Conservation (phyloP, 306 rosid genomes). For the Dalbergia cochinchinensis region DNA sequence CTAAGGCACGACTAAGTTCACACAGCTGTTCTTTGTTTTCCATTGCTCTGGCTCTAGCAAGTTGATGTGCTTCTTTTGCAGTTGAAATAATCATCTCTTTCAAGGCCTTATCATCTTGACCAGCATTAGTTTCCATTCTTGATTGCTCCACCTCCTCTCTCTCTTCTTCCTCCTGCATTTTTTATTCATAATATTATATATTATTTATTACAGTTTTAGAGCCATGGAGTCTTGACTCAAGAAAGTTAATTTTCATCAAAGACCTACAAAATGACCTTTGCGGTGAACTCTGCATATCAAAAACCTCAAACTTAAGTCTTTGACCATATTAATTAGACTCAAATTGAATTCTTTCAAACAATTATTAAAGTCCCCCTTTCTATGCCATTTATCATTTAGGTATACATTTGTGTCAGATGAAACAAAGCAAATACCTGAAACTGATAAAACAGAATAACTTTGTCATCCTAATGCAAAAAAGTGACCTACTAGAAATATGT, state of each 20-base stretch:
- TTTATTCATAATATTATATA: constrained; percentile 23
- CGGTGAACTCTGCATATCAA: constrained; percentile 34
- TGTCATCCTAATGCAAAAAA: constrained; percentile 43
- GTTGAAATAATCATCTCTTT: constrained; percentile 82
- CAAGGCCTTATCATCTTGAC: constrained; percentile 73
- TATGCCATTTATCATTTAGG: constrained; percentile 13
- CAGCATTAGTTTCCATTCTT: constrained; percentile 60
- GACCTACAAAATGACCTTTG: constrained; percentile 30
- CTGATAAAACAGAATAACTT: constrained; percentile 36
- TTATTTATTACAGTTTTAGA: neutral
- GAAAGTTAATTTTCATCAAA: constrained; percentile 32
- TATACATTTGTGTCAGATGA: constrained; percentile 11
- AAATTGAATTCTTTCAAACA: constrained; percentile 25
- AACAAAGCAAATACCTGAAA: constrained; percentile 38
- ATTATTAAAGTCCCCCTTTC: constrained; percentile 18
- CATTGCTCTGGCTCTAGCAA: constrained; percentile 66
- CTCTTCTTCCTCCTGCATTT: constrained; percentile 84
- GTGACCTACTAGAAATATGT: constrained; percentile 29
- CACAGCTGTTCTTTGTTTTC: constrained; percentile 93
- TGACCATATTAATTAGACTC: constrained; percentile 34
- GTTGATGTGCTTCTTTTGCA: constrained; percentile 78
- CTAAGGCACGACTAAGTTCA: constrained; percentile 92
- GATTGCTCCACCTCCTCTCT: constrained; percentile 76
- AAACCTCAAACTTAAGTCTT: constrained; percentile 26
- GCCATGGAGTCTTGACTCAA: constrained; percentile 37